Conservation (phyloP, 2,329 filamentous ascomycete species). For the Aspergillus awamori region DNA sequence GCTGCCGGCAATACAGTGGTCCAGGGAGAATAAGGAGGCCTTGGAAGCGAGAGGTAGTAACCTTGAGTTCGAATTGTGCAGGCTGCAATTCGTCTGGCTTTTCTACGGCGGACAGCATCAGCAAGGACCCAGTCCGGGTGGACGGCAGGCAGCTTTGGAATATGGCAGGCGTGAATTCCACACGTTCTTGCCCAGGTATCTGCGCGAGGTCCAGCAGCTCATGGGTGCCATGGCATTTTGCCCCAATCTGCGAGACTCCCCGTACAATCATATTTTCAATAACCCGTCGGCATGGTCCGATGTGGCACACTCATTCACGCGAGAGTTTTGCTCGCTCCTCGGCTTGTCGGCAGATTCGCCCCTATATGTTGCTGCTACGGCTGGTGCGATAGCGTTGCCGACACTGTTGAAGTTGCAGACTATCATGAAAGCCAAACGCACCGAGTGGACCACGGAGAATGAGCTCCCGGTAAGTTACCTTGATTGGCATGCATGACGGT, state of each 20-base stretch:
- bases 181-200: constrained; percentile 73
- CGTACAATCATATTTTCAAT: constrained; percentile 78
- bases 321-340: constrained; percentile 90
- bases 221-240: constrained; percentile 78
- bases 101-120: constrained; percentile 70
- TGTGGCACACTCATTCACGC: constrained; percentile 82
- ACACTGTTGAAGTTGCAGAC: constrained; percentile 84
- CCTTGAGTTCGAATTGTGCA: constrained; percentile 90
- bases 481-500: not conserved
- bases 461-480: constrained; percentile 76
- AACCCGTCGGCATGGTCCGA: constrained; percentile 77
- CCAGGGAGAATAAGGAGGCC: constrained; percentile 67
- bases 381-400: constrained; percentile 87
- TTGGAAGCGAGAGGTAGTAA: constrained; percentile 86
- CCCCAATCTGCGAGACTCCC: constrained; percentile 72
- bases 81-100: constrained; percentile 86
- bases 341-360: constrained; percentile 89
- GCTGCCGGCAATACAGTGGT: constrained; percentile 84
- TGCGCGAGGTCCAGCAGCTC: constrained; percentile 78
- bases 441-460: constrained; percentile 90
- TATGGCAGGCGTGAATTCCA: constrained; percentile 78
- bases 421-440: constrained; percentile 85
- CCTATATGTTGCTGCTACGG: constrained; percentile 88
- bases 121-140: constrained; percentile 40
- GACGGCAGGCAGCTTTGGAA: constrained; percentile 61